Evolutionary conservation across 176 grass and related monocot genomes (phyloP).

Genomic region (Oryza brachyantha): DNA sequence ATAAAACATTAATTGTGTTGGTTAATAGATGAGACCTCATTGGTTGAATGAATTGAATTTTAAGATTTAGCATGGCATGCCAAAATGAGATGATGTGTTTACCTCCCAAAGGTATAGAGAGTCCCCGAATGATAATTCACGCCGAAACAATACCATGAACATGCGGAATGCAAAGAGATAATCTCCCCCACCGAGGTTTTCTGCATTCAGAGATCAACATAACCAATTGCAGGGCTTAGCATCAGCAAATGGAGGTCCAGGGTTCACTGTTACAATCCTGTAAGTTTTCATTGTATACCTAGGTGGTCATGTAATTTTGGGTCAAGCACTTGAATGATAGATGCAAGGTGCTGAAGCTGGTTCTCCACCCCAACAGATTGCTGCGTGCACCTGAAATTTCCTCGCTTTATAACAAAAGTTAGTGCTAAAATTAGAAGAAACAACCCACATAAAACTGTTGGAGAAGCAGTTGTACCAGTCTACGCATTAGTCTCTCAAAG

Average conservation of each 20-base stretch:
- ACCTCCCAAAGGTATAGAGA: conserved; percentile 99
- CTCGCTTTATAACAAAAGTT: conserved; percentile 57
- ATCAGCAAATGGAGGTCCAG: conserved; percentile 20
- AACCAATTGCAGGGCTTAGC: conserved; percentile 25
- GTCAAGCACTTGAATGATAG: conserved; percentile 94
- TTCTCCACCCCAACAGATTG: conserved; percentile 91
- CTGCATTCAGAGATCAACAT: conserved; percentile 41
- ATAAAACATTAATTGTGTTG: background rate
- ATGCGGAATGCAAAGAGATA: conserved; percentile 99
- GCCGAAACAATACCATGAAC: conserved; percentile 98
- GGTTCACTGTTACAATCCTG: background rate
- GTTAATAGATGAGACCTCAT: background rate
- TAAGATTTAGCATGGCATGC: background rate
- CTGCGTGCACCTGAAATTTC: conserved; percentile 97
- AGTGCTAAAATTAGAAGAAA: conserved; percentile 9
- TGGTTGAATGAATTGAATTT: background rate
- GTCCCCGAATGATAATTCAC: conserved; percentile 96
- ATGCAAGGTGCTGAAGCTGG: conserved; percentile 88
- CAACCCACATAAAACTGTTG: background rate
- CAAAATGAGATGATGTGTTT: conserved; percentile 19
- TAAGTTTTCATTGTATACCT: conserved; percentile 50
- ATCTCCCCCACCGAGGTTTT: conserved; percentile 93
- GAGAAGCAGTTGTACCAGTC: conserved; percentile 69
- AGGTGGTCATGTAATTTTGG: conserved; percentile 96
- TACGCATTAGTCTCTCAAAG: conserved; percentile 96